Base-by-base conservation (phyloP, 2,329 filamentous ascomycete species). In the Colletotrichum abscissum region DNA sequence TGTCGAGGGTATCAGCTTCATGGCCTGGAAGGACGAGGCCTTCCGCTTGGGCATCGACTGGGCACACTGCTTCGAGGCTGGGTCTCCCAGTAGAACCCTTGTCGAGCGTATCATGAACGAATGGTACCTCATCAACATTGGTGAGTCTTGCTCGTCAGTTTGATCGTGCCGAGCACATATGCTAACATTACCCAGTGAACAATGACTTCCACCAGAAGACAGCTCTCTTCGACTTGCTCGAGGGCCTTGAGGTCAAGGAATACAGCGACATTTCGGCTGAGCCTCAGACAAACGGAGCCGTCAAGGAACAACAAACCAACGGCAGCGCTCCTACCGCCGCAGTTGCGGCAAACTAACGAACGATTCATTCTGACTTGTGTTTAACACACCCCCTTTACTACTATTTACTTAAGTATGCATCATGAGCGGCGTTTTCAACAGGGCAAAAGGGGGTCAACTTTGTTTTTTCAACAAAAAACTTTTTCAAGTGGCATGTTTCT, bases 21-120 rank as follows among this genome's bases (percentile, higher is more conserved):
- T 99, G 67, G 97, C 97, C 2, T 99, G 97, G 97, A 97, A 97
- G 84, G 97, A 99, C 78, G 97, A 99, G 84, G 97, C 97, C 19
- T 99, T 95, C 87, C 91, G 94, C 74, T 89, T 99, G 11, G 97
- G 97, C 67, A 89, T 93, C 71, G 95, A 99, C 80, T 99, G 97
- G 97, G 94, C 94, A 26, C 94, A 94, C 79, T 99, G 97, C 81
- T 95, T 97, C 80, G 91, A 95, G 49, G 88, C 92, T 74, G 87
- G 87, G 72, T 95, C 92, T 75, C 91, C 94, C 38, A 97, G 94
- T 80, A 91, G 96, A 67, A 89, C 92, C 74, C 84, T 98, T 74
- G 93, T 99, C 76, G 90, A 95, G 77, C 88, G 90, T 67, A 88
- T 98, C 74, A 97, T 98, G 91, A 92, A 96, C 74, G 92, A 91